Evolutionary conservation across 345 rosid genomes (phyloP).

Genomic region (Populus davidiana): DNA sequence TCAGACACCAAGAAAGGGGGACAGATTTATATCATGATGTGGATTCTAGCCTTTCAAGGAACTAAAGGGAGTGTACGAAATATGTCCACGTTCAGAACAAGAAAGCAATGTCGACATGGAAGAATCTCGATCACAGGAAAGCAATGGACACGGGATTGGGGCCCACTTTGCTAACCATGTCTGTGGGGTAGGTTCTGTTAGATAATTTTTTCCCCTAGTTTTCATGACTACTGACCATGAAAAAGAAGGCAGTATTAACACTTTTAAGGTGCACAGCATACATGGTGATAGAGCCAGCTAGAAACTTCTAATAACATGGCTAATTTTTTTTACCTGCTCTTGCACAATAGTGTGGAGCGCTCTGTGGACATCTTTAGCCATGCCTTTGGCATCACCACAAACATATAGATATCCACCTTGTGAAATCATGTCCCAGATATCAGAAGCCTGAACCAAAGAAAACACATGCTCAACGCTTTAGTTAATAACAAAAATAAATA

Average conservation of each 20-base stretch:
- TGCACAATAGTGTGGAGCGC: conserved; percentile 74
- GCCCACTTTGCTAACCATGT: neutral
- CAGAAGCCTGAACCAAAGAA: conserved; percentile 50
- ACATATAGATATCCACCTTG: conserved; percentile 83
- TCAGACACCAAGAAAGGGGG: neutral
- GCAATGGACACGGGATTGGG: neutral
- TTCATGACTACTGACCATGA: neutral
- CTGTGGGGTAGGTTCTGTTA: neutral
- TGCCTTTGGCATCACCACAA: conserved; percentile 99
- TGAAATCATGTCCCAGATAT: conserved; percentile 74
- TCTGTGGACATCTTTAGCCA: conserved; percentile 96
- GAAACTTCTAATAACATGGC: neutral
- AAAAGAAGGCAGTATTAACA: neutral
- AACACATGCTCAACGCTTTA: conserved; percentile 1
- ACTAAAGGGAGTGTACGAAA: neutral
- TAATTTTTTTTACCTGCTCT: conserved; percentile 61
- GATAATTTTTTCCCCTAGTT: neutral
- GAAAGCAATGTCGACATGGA: neutral
- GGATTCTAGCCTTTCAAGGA: neutral
- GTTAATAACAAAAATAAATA: neutral
- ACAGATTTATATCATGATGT: neutral
- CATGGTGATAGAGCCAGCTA: too few species aligned
- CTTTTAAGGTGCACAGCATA: too few species aligned
- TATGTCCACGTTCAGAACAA: neutral
- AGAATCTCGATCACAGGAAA: neutral